A percentile compares a stretch with the other conserved stretches of the same genome.
These are phyloP conservation scores for Inga oerstediana DNA, from an alignment of 306 rosid species.

Conservation along the genomic window DNA sequence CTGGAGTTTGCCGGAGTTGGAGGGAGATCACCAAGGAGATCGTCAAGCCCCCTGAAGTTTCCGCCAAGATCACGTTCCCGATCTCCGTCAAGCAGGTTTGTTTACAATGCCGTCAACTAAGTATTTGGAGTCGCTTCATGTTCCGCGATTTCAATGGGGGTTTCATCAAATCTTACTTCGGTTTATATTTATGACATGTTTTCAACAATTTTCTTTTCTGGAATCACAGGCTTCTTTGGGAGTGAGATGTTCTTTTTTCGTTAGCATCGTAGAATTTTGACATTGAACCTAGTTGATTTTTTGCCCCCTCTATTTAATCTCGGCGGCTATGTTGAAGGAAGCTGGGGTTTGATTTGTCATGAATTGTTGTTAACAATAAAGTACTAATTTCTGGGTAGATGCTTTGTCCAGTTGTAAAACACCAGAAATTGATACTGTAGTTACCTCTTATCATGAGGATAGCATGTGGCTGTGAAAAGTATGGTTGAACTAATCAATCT, in stretches of 20 bases:
- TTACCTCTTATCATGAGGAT: conserved; percentile 22
- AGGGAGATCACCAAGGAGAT: conserved; percentile 74
- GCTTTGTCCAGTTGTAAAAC: not conserved
- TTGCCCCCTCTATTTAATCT: not conserved
- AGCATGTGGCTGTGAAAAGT: conserved; percentile 3
- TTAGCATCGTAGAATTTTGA: not conserved
- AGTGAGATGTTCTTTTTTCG: not conserved
- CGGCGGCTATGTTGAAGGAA: conserved; percentile 9
- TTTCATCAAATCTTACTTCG: not conserved
- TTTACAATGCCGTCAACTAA: not conserved
- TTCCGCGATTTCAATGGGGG: not conserved
- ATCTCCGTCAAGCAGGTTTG: conserved; percentile 94
- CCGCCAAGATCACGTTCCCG: conserved; percentile 81
- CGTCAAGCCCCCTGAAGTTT: conserved; percentile 75
- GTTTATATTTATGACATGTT: not conserved
- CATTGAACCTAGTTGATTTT: conserved; percentile 17
- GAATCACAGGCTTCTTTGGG: not conserved
- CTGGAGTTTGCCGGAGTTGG: conserved; percentile 97
- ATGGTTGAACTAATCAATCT: conserved; percentile 4
- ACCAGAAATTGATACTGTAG: conserved; percentile 1
- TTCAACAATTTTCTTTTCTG: not conserved
- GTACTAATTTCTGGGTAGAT: not conserved
- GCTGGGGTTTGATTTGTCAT: not conserved
- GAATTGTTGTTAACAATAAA: not conserved
- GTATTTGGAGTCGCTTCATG: not conserved